Evolutionary conservation across 768 basidiomycete species (phyloP).

Genomic region (Xerocomus brunneocitrinus): DNA sequence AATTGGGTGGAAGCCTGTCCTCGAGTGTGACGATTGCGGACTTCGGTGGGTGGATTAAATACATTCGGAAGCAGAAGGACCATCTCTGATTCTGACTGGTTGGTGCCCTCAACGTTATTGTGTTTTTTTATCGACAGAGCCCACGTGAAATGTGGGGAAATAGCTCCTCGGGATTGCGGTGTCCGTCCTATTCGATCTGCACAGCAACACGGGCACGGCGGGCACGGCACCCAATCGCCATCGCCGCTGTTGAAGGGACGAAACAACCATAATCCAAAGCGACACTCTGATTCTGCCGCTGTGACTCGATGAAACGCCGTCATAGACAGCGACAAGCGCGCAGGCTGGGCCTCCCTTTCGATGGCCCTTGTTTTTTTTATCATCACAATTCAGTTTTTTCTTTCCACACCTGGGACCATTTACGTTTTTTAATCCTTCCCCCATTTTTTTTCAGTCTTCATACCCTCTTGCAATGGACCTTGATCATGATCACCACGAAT

Average conservation of each 20-base stretch:
- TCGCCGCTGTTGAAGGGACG: slow-evolving; percentile 28
- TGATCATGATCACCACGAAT: slow-evolving; percentile 13
- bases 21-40: slow-evolving; percentile 89
- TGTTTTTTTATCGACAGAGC: slow-evolving; percentile 42
- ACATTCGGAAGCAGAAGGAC: slow-evolving; percentile 7
- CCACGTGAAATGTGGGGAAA: slow-evolving; percentile 85
- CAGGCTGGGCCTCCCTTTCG: not conserved
- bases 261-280: slow-evolving; percentile 25
- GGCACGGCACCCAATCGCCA: slow-evolving; percentile 11
- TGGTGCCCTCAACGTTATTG: not conserved
- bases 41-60: slow-evolving; percentile 45
- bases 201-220: slow-evolving; percentile 25
- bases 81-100: slow-evolving; percentile 20
- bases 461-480: slow-evolving; percentile 21
- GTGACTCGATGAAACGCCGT: slow-evolving; percentile 24
- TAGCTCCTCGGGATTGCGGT: slow-evolving; percentile 77
- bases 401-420: slow-evolving; percentile 6
- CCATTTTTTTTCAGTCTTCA: not conserved
- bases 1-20: slow-evolving; percentile 79
- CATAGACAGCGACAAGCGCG: slow-evolving; percentile 14
- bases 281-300: slow-evolving; percentile 20
- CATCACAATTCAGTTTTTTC: slow-evolving; percentile 4
- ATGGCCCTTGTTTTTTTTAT: not conserved
- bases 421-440: slow-evolving; percentile 6
- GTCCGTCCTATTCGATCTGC: slow-evolving; percentile 37